Evolutionary conservation across 1,284 basidiomycete species (phyloP).

Genomic region (Ganoderma resinaceum): DNA sequence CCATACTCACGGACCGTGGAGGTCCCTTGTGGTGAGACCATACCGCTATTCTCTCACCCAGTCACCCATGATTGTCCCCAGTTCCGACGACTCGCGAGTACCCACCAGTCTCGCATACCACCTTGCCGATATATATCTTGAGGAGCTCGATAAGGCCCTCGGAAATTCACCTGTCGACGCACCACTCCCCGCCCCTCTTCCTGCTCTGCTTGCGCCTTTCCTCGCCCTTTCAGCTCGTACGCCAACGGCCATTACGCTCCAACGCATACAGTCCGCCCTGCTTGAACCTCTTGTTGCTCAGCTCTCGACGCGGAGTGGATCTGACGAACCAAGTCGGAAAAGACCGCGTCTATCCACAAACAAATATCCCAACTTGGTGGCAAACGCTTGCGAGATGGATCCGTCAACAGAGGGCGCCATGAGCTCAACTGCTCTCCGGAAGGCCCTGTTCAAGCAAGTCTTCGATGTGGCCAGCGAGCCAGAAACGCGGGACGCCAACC

Average conservation of each 20-base stretch:
- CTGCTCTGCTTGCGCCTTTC: slow-evolving; percentile 71
- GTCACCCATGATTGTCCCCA: slow-evolving; percentile 39
- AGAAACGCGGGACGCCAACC: slow-evolving; percentile 78
- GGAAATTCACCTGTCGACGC: slow-evolving; percentile 31
- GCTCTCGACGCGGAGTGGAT: slow-evolving; percentile 42
- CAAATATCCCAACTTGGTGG: slow-evolving; percentile 50
- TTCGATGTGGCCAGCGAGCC: slow-evolving; percentile 82
- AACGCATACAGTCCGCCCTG: slow-evolving; percentile 70
- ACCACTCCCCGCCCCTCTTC: slow-evolving; percentile 61
- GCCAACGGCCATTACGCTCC: slow-evolving; percentile 65
- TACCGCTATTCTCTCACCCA: background rate
- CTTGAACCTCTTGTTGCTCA: slow-evolving; percentile 70
- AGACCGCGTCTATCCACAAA: slow-evolving; percentile 47
- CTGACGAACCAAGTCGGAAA: slow-evolving; percentile 47
- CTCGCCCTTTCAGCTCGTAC: slow-evolving; percentile 73
- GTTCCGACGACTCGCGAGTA: slow-evolving; percentile 76
- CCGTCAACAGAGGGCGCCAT: slow-evolving; percentile 47
- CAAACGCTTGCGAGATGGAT: slow-evolving; percentile 56
- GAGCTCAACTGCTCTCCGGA: slow-evolving; percentile 53
- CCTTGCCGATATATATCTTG: slow-evolving; percentile 88
- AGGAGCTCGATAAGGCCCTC: slow-evolving; percentile 86
- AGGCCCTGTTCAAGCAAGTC: slow-evolving; percentile 65
- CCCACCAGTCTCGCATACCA: slow-evolving; percentile 87
- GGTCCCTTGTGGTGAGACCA: slow-evolving; percentile 80
- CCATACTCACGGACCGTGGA: slow-evolving; percentile 65